Evolutionary conservation across 768 basidiomycete species (phyloP), one percentile per base, ranked within the genome.

Genomic region (Nevesoporus exiguus): DNA sequence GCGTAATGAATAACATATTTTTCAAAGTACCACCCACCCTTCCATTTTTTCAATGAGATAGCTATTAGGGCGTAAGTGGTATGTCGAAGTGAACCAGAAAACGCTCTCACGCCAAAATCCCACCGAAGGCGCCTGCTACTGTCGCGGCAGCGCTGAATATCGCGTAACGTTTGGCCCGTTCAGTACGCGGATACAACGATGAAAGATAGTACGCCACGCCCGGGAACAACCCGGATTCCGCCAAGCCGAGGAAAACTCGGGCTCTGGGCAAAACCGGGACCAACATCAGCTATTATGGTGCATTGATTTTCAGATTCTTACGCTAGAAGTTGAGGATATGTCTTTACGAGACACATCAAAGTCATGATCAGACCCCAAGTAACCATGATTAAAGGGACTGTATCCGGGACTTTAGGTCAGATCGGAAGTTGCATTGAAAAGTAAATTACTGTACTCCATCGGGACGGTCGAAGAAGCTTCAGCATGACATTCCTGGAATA

Each of bases 111-210:
- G 81, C 80, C 17, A 66, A 67, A 41, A 82, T 53, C 30, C 81
- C 80, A 45, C 79, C 74, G 59, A 71, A 80, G 51, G 71, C 67
- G 34, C 75, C 83, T 24, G 80, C 77, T 43, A 80, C 55, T 2
- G 80, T 83, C 15, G 82, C 80, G 45, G 80, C 80, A 15, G 78
- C 77, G 66, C 79, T 77, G 73, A 86, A 85, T 15, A 84, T 65
- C 1, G 84, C 81, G 33, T 81, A 73, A 34, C 84, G 78, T 55
- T 69, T 69, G 13, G 78, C 82, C 42, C 79, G 79, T 60, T 85
- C 84, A 37, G 71, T 68, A 40, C 79, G 72, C 9, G 80, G 76
- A 64, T 88, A 82, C 83, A 83, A 86, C 44, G 78, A 66, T 3
- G 80, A 80, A 30, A 83, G 63, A 30, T 73, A 75, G 55, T 70